Percentiles rank a stretch among this genome's conserved stretches.
Evolutionary conservation across 352 stramenopile genomes (phyloP).

Genomic region (Globisporangium nodosum): DNA sequence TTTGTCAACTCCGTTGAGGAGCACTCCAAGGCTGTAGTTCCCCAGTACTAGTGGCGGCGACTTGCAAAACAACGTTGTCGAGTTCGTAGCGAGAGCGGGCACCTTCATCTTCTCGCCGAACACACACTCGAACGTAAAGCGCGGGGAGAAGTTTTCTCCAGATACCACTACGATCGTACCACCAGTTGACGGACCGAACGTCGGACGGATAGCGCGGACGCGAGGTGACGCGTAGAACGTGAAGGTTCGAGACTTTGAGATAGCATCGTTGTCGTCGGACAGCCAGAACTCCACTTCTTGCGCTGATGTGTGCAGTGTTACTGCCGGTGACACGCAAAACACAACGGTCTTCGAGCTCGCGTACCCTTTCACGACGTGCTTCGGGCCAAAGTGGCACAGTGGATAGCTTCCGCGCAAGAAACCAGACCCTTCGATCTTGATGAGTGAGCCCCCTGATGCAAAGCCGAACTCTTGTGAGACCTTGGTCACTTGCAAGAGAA

Average conservation of each 20-base stretch:
- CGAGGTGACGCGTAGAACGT: constrained; percentile 15
- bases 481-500: not conserved
- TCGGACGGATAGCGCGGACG: constrained; percentile 14
- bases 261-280: constrained; percentile 17
- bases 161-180: constrained; percentile 23
- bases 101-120: constrained; percentile 20
- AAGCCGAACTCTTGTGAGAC: constrained; percentile 9
- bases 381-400: constrained; percentile 28
- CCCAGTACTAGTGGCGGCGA: constrained; percentile 22
- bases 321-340: constrained; percentile 18
- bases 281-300: constrained; percentile 27
- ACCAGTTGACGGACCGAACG: constrained; percentile 26
- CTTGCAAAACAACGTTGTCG: constrained; percentile 15
- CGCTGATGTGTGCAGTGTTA: constrained; percentile 6
- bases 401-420: constrained; percentile 17
- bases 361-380: constrained; percentile 9
- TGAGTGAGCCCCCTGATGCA: constrained; percentile 17
- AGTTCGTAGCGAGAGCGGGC: constrained; percentile 4
- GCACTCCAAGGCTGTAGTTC: constrained; percentile 21
- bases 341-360: constrained; percentile 18
- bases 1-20: constrained; percentile 17
- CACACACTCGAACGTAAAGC: constrained; percentile 23
- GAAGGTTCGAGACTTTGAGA: constrained; percentile 19
- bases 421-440: constrained; percentile 27
- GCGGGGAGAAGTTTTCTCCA: constrained; percentile 17